Percentiles rank a stretch among this genome's conserved stretches.
Evolutionary conservation across 345 rosid genomes (phyloP).

Genomic region (Zanthoxylum bungeanum): DNA sequence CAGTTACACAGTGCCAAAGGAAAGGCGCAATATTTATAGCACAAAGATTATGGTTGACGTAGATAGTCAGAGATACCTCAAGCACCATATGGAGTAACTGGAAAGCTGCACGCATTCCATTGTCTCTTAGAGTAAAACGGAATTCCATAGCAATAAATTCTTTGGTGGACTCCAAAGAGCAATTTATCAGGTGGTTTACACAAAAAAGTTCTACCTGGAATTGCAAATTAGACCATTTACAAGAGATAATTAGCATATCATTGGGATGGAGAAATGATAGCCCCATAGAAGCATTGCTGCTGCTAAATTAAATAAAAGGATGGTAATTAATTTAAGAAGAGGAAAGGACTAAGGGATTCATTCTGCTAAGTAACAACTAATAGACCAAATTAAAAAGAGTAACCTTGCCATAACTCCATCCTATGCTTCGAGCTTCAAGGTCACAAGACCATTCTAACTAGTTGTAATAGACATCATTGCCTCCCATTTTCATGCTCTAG

Average conservation of each 20-base stretch:
- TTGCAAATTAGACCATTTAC: slow-evolving; percentile 10
- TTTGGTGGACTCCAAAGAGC: slow-evolving; percentile 98
- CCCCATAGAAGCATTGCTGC: not conserved
- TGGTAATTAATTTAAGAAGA: not conserved
- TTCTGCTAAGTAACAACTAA: not conserved
- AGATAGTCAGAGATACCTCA: slow-evolving; percentile 64
- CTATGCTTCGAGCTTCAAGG: not conserved
- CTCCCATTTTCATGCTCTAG: not conserved
- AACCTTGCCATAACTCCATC: not conserved
- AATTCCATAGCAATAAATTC: slow-evolving; percentile 99
- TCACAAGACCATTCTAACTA: not conserved
- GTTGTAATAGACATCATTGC: not conserved
- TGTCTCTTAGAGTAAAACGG: slow-evolving; percentile 93
- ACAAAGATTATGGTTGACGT: slow-evolving; percentile 2
- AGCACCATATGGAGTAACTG: slow-evolving; percentile 99
- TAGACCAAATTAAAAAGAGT: not conserved
- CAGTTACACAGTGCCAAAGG: not conserved
- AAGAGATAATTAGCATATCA: slow-evolving; percentile 1
- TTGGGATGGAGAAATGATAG: not conserved
- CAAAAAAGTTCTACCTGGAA: slow-evolving; percentile 95
- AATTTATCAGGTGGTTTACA: slow-evolving; percentile 94
- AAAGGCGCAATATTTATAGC: not conserved
- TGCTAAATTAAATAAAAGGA: not conserved
- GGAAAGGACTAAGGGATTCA: not conserved
- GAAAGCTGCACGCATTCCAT: slow-evolving; percentile 98